These are phyloP conservation scores for Xylaria multiplex DNA, from an alignment of 2,329 filamentous ascomycete genomes.

Conservation along the genomic window DNA sequence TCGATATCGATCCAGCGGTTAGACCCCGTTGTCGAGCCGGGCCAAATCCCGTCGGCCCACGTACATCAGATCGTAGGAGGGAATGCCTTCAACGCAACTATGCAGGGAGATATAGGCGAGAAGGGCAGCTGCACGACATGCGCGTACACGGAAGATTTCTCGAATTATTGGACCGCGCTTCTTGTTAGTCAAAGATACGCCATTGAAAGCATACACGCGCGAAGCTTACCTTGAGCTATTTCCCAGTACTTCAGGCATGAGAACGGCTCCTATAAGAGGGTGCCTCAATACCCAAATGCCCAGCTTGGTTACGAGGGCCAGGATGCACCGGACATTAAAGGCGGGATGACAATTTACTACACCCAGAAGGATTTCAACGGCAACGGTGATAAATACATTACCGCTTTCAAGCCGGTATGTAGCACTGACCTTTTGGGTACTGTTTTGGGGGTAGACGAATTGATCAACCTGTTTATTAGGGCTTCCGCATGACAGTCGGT, in stretches of 20 bases:
- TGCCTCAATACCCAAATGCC: slow-evolving; percentile 44
- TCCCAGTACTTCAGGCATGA: slow-evolving; percentile 44
- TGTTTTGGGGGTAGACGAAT: background rate
- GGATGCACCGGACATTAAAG: slow-evolving; percentile 44
- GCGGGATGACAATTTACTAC: slow-evolving; percentile 50
- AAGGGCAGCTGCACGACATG: slow-evolving; percentile 47
- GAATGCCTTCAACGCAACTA: slow-evolving; percentile 48
- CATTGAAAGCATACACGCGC: too few species aligned
- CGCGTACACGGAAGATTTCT: slow-evolving; percentile 48
- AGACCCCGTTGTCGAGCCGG: slow-evolving; percentile 48
- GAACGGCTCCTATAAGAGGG: slow-evolving; percentile 48
- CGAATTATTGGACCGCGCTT: slow-evolving; percentile 49
- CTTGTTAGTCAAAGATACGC: slow-evolving; percentile 24
- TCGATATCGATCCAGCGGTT: slow-evolving; percentile 47
- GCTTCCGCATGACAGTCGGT: slow-evolving; percentile 58
- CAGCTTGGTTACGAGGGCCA: slow-evolving; percentile 36
- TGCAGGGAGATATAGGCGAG: slow-evolving; percentile 46
- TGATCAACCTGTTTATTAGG: slow-evolving; percentile 41
- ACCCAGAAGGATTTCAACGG: slow-evolving; percentile 46
- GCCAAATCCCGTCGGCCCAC: slow-evolving; percentile 46
- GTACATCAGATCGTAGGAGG: slow-evolving; percentile 49
- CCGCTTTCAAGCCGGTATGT: slow-evolving; percentile 56
- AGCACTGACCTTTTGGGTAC: too few species aligned
- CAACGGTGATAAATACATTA: slow-evolving; percentile 52
- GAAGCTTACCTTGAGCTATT: too few species aligned